These are phyloP conservation scores for Guadua angustifolia DNA, from an alignment of 176 grass and related monocot species.

Conservation along the genomic window DNA sequence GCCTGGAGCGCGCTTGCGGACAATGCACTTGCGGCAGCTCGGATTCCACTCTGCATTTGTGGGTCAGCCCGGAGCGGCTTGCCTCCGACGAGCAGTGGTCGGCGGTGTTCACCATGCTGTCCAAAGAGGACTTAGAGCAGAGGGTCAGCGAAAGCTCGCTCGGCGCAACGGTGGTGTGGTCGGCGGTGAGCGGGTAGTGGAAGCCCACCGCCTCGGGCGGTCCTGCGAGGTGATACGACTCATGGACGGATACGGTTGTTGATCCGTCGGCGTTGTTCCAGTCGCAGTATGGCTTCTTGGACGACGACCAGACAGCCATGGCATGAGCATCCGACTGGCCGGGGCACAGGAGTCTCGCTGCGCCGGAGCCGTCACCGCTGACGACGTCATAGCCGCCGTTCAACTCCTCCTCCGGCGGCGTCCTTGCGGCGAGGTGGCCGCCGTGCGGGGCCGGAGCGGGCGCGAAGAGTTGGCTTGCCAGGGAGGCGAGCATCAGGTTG, in stretches of 20 bases:
- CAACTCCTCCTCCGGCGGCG: conserved; percentile 39
- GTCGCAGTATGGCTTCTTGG: neutral
- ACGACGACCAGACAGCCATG: conserved; percentile 24
- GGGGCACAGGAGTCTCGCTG: conserved; percentile 34
- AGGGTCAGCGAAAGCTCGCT: conserved; percentile 73
- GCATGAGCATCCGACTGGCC: conserved; percentile 1
- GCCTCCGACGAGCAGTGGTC: conserved; percentile 59
- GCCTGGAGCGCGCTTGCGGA: conserved; percentile 23
- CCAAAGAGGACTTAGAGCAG: conserved; percentile 45
- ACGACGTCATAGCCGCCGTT: neutral
- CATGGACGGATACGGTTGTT: neutral
- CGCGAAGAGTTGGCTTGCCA: conserved; percentile 51
- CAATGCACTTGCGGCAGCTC: conserved; percentile 1
- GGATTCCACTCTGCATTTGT: conserved; percentile 13
- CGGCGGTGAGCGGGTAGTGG: neutral
- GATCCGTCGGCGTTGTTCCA: conserved; percentile 38
- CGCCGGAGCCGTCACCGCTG: conserved; percentile 25
- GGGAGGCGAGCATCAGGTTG: conserved; percentile 39
- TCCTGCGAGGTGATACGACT: conserved; percentile 32
- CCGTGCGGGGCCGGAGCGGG: conserved; percentile 24
- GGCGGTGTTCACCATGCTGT: conserved; percentile 20
- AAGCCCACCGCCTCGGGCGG: conserved; percentile 26
- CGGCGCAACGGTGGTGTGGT: conserved; percentile 21
- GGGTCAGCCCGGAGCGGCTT: conserved; percentile 62
- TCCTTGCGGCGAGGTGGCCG: conserved; percentile 9